Evolutionary conservation across 2,329 filamentous ascomycete genomes (phyloP).

Genomic region (Penicillium olsonii): DNA sequence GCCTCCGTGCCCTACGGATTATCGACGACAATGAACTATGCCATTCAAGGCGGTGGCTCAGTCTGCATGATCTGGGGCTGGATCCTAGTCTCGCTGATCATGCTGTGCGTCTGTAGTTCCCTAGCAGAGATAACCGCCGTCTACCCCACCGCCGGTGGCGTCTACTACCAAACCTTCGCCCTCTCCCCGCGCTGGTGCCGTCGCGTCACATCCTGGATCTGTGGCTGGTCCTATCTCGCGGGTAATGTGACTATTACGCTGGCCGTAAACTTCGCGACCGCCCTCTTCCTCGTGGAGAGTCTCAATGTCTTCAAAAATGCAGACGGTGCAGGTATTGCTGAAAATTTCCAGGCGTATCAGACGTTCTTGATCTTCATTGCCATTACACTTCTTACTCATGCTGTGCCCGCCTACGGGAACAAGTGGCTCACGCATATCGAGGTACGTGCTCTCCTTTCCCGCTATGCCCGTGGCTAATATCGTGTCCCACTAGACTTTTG

Average conservation of each 20-base stretch:
- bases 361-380: constrained; percentile 70
- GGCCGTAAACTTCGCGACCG: constrained; percentile 72
- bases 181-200: constrained; percentile 64
- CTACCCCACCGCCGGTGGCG: constrained; percentile 66
- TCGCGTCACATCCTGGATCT: constrained; percentile 66
- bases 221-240: constrained; percentile 72
- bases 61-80: constrained; percentile 73
- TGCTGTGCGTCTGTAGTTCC: constrained; percentile 62
- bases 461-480: constrained; percentile 52
- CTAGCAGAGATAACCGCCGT: constrained; percentile 69
- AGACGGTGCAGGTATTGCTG: constrained; percentile 55
- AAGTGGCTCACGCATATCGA: constrained; percentile 62
- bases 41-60: constrained; percentile 66
- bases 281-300: constrained; percentile 56
- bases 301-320: constrained; percentile 57
- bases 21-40: constrained; percentile 66
- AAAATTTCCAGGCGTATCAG: constrained; percentile 60
- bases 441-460: constrained; percentile 51
- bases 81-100: constrained; percentile 65
- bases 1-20: constrained; percentile 69
- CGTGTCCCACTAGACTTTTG: constrained; percentile 75
- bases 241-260: constrained; percentile 78
- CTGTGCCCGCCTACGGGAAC: constrained; percentile 55
- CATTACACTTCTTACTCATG: constrained; percentile 61
- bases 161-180: constrained; percentile 71